These are phyloP conservation scores for Fistulinella prunicolor DNA, from an alignment of 768 basidiomycete species.

Conservation along the genomic window DNA sequence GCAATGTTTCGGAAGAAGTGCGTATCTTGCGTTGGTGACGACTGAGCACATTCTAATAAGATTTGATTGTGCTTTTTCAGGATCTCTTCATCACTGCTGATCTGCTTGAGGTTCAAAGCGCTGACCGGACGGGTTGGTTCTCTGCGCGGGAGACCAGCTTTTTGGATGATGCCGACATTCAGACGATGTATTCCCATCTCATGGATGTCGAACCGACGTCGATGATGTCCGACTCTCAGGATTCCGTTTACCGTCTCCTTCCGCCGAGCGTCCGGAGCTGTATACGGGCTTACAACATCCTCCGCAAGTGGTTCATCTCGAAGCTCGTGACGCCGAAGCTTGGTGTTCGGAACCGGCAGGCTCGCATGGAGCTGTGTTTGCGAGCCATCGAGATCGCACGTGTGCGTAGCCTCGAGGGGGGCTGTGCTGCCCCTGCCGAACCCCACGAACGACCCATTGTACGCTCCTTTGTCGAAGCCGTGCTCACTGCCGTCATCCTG, in stretches of 20 bases:
- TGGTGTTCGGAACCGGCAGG: conserved; percentile 60
- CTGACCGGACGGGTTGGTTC: conserved; percentile 82
- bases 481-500: conserved; percentile 69
- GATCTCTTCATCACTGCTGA: conserved; percentile 78
- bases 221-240: conserved; percentile 69
- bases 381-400: conserved; percentile 74
- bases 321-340: conserved; percentile 64
- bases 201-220: conserved; percentile 70
- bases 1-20: conserved; percentile 78
- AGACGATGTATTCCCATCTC: conserved; percentile 72
- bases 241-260: conserved; percentile 67
- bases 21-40: conserved; percentile 10
- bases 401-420: conserved; percentile 49
- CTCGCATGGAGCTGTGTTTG: conserved; percentile 69
- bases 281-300: conserved; percentile 68
- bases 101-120: conserved; percentile 75
- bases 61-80: conserved; percentile 34
- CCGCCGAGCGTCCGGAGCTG: conserved; percentile 76
- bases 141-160: conserved; percentile 48
- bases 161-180: conserved; percentile 69
- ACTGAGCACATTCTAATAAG: background rate
- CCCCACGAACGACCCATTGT: conserved; percentile 59
- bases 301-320: conserved; percentile 77
- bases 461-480: conserved; percentile 79
- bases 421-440: conserved; percentile 27